A percentile compares a stretch with the other conserved stretches of the same genome.
These are phyloP conservation scores for Kurtzmaniella cleridarum DNA, from an alignment of 805 yeast species.

Conservation along the genomic window DNA sequence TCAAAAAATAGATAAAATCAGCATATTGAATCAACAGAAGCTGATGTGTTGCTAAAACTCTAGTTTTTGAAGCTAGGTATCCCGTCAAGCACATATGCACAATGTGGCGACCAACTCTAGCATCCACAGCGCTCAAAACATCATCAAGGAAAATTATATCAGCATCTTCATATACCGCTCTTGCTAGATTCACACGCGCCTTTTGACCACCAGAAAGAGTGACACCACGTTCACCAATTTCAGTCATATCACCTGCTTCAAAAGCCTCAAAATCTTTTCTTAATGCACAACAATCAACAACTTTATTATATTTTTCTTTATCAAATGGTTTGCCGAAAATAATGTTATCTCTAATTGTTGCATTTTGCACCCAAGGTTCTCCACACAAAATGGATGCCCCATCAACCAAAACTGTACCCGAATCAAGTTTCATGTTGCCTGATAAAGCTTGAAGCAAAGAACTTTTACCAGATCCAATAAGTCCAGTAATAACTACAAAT, in stretches of 20 bases:
- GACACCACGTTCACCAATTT: slow-evolving; percentile 34
- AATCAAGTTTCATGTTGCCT: slow-evolving; percentile 30
- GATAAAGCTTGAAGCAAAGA: slow-evolving; percentile 33
- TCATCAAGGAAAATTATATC: slow-evolving; percentile 30
- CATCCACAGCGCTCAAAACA: slow-evolving; percentile 35
- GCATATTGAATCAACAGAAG: slow-evolving; percentile 29
- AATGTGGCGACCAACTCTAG: slow-evolving; percentile 32
- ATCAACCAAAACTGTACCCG: slow-evolving; percentile 24
- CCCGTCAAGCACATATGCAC: slow-evolving; percentile 27
- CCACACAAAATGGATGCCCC: slow-evolving; percentile 27
- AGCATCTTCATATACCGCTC: slow-evolving; percentile 28
- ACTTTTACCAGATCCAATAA: slow-evolving; percentile 33
- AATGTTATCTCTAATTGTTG: slow-evolving; percentile 28
- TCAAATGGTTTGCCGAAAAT: slow-evolving; percentile 22
- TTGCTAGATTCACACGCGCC: slow-evolving; percentile 30
- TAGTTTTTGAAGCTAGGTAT: slow-evolving; percentile 21
- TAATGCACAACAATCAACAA: slow-evolving; percentile 25
- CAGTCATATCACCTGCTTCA: slow-evolving; percentile 32
- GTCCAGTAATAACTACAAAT: slow-evolving; percentile 31
- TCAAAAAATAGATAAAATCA: slow-evolving; percentile 24
- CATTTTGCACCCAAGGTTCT: slow-evolving; percentile 34
- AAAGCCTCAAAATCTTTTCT: slow-evolving; percentile 26
- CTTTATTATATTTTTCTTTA: slow-evolving; percentile 18
- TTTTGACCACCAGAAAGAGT: slow-evolving; percentile 36
- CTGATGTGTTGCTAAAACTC: slow-evolving; percentile 35